Evolutionary conservation across 805 yeast genomes (phyloP).

Genomic region (Danielia reshetovae): DNA sequence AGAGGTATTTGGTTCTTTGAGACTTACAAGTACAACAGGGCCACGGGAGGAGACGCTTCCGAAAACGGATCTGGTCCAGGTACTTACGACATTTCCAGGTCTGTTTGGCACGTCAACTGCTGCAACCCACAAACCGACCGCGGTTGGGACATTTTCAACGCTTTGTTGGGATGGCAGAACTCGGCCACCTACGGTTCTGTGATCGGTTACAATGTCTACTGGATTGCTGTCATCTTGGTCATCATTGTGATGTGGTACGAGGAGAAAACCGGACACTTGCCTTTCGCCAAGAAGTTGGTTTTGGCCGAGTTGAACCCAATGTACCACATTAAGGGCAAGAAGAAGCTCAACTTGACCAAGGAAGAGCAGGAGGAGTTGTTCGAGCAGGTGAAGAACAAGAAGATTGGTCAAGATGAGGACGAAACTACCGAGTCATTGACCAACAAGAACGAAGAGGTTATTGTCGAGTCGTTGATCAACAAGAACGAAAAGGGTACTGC

Average conservation of each 20-base stretch:
- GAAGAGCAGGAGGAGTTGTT: slow-evolving; percentile 55
- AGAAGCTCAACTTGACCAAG: slow-evolving; percentile 51
- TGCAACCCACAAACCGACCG: slow-evolving; percentile 89
- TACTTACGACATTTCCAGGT: slow-evolving; percentile 72
- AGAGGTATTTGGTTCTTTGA: slow-evolving; percentile 92
- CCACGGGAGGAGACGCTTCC: slow-evolving; percentile 92
- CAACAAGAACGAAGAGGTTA: not conserved
- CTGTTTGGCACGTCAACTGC: slow-evolving; percentile 97
- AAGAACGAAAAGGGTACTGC: slow-evolving; percentile 1
- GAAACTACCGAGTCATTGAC: not conserved
- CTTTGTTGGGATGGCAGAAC: slow-evolving; percentile 95
- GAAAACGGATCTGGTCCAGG: slow-evolving; percentile 95
- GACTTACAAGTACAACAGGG: slow-evolving; percentile 54
- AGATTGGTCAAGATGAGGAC: slow-evolving; percentile 8
- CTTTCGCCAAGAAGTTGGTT: slow-evolving; percentile 45
- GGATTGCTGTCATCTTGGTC: slow-evolving; percentile 63
- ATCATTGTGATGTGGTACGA: slow-evolving; percentile 67
- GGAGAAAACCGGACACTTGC: slow-evolving; percentile 80
- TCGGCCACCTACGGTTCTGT: slow-evolving; percentile 93
- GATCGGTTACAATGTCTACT: slow-evolving; percentile 81
- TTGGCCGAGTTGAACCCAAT: slow-evolving; percentile 61
- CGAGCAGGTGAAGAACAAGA: slow-evolving; percentile 21
- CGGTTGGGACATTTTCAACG: slow-evolving; percentile 97
- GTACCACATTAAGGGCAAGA: slow-evolving; percentile 66
- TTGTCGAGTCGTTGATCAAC: not conserved